These are phyloP conservation scores for Candida pseudoglaebosa DNA, from an alignment of 805 yeast genomes.

Conservation along the genomic window DNA sequence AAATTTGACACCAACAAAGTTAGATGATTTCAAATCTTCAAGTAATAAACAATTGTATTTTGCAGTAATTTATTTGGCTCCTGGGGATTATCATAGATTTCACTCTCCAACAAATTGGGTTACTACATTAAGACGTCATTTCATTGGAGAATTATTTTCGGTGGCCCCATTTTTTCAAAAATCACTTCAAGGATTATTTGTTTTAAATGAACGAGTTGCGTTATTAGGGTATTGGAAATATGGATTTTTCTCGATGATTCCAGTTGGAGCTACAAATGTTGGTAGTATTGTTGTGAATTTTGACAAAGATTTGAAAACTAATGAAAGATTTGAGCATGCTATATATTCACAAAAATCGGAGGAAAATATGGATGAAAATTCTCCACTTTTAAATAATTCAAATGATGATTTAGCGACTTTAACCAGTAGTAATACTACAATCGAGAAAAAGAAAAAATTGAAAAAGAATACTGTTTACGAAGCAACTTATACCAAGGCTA, in stretches of 20 bases:
- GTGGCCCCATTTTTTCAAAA: constrained; percentile 96
- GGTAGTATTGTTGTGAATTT: constrained; percentile 91
- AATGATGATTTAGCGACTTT: constrained; percentile 13
- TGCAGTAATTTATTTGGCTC: constrained; percentile 92
- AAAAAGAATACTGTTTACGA: constrained; percentile 85
- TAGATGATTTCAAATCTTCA: constrained; percentile 26
- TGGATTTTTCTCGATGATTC: constrained; percentile 98
- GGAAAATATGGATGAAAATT: constrained; percentile 21
- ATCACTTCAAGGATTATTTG: constrained; percentile 80
- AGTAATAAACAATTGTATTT: constrained; percentile 63
- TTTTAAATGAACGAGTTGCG: constrained; percentile 92
- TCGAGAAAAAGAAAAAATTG: constrained; percentile 33
- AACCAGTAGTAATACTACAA: constrained; percentile 7
- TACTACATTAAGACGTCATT: constrained; percentile 86
- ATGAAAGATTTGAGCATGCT: constrained; percentile 59
- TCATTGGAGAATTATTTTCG: constrained; percentile 90
- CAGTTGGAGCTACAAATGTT: constrained; percentile 98
- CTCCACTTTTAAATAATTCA: constrained; percentile 25
- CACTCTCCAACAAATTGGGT: constrained; percentile 98
- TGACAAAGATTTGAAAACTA: constrained; percentile 86
- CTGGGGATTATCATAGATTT: constrained; percentile 96
- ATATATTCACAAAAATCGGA: constrained; percentile 22
- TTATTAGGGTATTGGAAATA: constrained; percentile 92
- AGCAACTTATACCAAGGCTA: constrained; percentile 84
- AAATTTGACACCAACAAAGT: constrained; percentile 33